Percentiles rank a stretch among this genome's conserved stretches.
phyloP scores from a whole-genome alignment of 768 basidiomycete species.

The Cystofilobasidium ferigula region DNA sequence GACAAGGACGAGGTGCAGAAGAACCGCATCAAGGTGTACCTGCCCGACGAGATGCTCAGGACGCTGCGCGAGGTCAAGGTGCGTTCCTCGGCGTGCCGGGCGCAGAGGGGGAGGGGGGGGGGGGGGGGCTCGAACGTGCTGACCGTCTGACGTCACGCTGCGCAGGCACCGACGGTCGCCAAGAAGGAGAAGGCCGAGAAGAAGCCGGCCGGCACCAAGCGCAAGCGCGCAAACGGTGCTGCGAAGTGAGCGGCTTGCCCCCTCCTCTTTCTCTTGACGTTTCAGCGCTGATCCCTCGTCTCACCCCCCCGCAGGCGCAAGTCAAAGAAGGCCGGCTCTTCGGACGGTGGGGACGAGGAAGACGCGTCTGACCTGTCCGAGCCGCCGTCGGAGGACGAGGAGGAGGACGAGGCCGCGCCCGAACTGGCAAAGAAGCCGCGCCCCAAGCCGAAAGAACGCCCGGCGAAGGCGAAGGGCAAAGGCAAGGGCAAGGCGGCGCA shows the following conservation, averaged over 20 bases:
- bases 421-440: conserved; percentile 39
- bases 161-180: not conserved
- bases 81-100: not conserved
- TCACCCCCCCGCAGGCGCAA: not conserved
- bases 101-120: not conserved
- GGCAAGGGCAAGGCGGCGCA: not conserved
- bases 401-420: conserved; percentile 44
- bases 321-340: conserved; percentile 10
- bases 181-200: conserved; percentile 15
- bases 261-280: not conserved
- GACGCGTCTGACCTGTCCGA: conserved; percentile 36
- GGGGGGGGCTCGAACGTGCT: not conserved
- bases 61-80: conserved; percentile 16
- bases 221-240: conserved; percentile 11
- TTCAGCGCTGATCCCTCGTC: not conserved
- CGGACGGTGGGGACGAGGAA: conserved; percentile 9
- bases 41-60: conserved; percentile 28
- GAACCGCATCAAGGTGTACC: conserved; percentile 27
- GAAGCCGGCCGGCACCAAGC: conserved; percentile 4
- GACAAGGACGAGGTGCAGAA: conserved; percentile 47
- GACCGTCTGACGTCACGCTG: not conserved
- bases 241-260: conserved; percentile 21
- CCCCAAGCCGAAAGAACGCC: conserved; percentile 8
- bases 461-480: not conserved
- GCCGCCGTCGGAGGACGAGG: conserved; percentile 38